Evolutionary conservation across 352 stramenopile species (phyloP), one percentile per base, ranked within the genome.

Genomic region (Phytophthora fragariae): DNA sequence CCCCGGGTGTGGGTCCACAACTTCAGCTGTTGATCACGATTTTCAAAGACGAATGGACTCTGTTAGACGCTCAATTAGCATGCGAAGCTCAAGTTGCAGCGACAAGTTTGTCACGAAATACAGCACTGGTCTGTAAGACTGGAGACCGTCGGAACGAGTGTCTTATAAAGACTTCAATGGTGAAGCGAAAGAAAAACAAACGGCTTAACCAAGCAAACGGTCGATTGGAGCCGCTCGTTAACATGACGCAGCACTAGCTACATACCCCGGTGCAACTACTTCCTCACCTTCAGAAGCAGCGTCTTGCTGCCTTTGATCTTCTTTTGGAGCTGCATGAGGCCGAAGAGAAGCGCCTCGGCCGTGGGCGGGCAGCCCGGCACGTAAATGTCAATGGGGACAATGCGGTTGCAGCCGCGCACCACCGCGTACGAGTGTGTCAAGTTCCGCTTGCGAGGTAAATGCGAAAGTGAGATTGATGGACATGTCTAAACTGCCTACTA

Each of bases 381-480:
- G 76, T 99, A 99, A 77, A 99, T 98, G 81, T 99, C 97, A 7
- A 99, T 97, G 6, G 98, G 97, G 31, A 99, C 90, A 65, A 99
- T 98, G 60, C 97, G 90, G 81, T 99, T 96, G 74, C 96, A 98
- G 24, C 97, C 98, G 65, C 97, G 89, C 14, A 99, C 97, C n/a
- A 99, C 96, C 0, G 90, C 67, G 80, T 99, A 99, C 44, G 96
- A 99, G 84, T n/a, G n/a, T n/a, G n/a, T n/a, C n/a, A n/a, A n/a
- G n/a, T n/a, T n/a, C n/a, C n/a, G n/a, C n/a, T n/a, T n/a, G n/a
- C n/a, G n/a, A n/a, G n/a, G n/a, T n/a, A n/a, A n/a, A n/a, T n/a
- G n/a, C n/a, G n/a, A n/a, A n/a, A n/a, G n/a, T n/a, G n/a, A n/a
- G n/a, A n/a, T n/a, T n/a, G n/a, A n/a, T n/a, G n/a, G n/a, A n/a